phyloP scores from a whole-genome alignment of 305 asterid genomes.

The Fraxinus floribunda region DNA sequence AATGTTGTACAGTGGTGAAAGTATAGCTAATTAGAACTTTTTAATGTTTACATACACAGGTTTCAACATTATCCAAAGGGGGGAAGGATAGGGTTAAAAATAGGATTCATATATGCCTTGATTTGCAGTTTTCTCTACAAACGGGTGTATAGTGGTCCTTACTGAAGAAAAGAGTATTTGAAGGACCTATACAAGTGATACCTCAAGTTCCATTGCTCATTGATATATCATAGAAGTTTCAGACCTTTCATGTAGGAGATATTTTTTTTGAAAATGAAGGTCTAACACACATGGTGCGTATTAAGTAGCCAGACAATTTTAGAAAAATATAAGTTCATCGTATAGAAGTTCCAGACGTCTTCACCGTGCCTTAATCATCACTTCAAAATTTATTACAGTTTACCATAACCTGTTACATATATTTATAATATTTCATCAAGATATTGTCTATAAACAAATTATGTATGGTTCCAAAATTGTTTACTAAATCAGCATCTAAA shows the following conservation, averaged over 20 bases:
- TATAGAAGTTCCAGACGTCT: neutral
- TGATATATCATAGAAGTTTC: neutral
- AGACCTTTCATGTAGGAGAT: neutral
- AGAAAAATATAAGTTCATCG: neutral
- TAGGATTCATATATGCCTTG: neutral
- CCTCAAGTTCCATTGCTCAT: neutral
- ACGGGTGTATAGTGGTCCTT: neutral
- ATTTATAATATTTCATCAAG: neutral
- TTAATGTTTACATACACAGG: neutral
- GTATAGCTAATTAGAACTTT: neutral
- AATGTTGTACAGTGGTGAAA: neutral
- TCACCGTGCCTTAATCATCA: neutral
- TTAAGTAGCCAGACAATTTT: neutral
- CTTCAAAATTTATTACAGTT: neutral
- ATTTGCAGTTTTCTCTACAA: neutral
- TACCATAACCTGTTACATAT: neutral
- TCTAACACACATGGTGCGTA: neutral
- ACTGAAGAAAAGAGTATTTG: neutral
- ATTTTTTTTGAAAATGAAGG: neutral
- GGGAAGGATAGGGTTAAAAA: neutral
- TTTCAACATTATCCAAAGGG: neutral
- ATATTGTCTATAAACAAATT: neutral
- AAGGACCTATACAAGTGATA: neutral
- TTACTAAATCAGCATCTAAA: neutral
- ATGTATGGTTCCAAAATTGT: neutral